Percentiles rank a stretch among this genome's conserved stretches.
phyloP scores from a whole-genome alignment of 371 early-diverging fungal genomes.

The Apophysomyces trapeziformis region DNA sequence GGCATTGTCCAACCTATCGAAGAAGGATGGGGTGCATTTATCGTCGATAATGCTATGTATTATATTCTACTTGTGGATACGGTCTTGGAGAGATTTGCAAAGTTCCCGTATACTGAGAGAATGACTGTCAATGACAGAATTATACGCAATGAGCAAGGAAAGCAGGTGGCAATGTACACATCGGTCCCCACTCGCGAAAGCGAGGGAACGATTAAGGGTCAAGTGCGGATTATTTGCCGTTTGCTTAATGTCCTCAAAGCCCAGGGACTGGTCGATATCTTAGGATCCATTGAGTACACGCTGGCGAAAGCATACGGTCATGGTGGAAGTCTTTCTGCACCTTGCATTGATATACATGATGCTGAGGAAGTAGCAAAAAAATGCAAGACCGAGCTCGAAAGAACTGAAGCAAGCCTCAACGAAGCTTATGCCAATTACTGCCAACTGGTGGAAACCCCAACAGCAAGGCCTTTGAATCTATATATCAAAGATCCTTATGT shows the following conservation, averaged over 20 bases:
- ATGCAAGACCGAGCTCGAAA: not conserved
- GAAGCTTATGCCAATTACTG: not conserved
- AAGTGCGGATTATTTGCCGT: constrained; percentile 29
- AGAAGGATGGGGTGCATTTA: constrained; percentile 29
- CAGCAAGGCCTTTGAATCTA: not conserved
- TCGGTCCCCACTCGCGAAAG: not conserved
- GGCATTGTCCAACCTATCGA: constrained; percentile 16
- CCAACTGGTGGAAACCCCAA: constrained; percentile 2
- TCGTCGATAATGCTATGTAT: constrained; percentile 36
- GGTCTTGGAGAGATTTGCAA: constrained; percentile 29
- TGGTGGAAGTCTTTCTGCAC: not conserved
- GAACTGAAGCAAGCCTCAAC: not conserved
- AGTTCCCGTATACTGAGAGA: constrained; percentile 23
- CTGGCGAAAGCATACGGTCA: constrained; percentile 10
- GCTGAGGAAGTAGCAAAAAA: not conserved
- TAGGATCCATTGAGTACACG: constrained; percentile 22
- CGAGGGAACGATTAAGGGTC: constrained; percentile 20
- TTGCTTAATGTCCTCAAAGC: constrained; percentile 32
- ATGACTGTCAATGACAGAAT: not conserved
- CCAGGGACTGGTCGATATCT: constrained; percentile 20
- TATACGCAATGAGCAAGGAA: not conserved
- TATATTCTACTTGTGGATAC: constrained; percentile 35
- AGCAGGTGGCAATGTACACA: not conserved
- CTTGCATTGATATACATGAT: not conserved
- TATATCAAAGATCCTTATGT: constrained; percentile 2